Conservation (phyloP, 352 stramenopile species). For the Pythium utonaiense region DNA sequence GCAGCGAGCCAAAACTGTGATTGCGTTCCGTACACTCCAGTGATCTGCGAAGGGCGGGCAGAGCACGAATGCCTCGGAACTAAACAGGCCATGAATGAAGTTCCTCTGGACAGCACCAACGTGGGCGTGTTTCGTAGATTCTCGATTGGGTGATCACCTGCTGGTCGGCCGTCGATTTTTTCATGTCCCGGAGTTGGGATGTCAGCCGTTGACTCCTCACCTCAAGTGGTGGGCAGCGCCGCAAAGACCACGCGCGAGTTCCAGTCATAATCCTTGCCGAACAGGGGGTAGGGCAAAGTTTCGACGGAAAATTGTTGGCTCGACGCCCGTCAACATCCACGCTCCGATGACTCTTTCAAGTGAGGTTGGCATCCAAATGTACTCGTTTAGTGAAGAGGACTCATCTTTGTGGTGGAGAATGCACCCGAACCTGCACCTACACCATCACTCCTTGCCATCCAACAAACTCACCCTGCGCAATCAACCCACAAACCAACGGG, state of each 20-base stretch:
- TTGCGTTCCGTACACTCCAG: neutral
- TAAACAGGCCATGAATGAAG: conserved; percentile 14
- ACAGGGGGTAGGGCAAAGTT: conserved; percentile 13
- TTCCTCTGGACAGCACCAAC: neutral
- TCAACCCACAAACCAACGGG: conserved; percentile 17
- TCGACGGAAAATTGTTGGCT: conserved; percentile 15
- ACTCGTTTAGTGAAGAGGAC: neutral
- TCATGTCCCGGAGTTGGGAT: conserved; percentile 15
- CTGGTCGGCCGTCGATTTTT: neutral
- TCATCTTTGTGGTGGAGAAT: conserved; percentile 10
- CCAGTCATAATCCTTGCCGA: conserved; percentile 18
- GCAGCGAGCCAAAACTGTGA: neutral
- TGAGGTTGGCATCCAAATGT: too few species aligned
- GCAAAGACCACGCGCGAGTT: conserved; percentile 11
- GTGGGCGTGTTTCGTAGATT: conserved; percentile 3
- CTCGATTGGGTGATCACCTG: conserved; percentile 12
- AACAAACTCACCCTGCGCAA: conserved; percentile 14
- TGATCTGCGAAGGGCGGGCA: neutral
- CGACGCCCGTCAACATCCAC: conserved; percentile 2
- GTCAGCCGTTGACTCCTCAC: too few species aligned
- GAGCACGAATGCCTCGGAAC: neutral
- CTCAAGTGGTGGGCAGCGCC: conserved; percentile 1
- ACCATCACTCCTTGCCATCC: conserved; percentile 22
- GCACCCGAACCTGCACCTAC: conserved; percentile 1
- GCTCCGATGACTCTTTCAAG: neutral